phyloP scores from a whole-genome alignment of 2,329 filamentous ascomycete species.

The Rhinocladiella similis region DNA sequence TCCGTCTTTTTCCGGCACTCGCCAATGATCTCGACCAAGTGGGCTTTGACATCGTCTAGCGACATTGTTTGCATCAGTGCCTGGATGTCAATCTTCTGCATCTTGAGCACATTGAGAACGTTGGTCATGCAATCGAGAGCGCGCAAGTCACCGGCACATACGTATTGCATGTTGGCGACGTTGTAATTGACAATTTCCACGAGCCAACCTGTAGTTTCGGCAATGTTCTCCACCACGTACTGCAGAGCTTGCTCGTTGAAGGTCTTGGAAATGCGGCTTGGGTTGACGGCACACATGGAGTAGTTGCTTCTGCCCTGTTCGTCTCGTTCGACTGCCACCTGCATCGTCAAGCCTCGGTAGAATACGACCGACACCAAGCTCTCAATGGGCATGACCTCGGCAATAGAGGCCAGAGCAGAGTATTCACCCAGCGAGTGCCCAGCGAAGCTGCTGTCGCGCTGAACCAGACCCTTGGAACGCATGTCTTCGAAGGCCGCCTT shows the following conservation, averaged over 20 bases:
- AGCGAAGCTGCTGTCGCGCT: constrained; percentile 94
- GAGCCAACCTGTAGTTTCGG: constrained; percentile 91
- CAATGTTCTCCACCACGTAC: constrained; percentile 93
- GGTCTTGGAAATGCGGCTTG: constrained; percentile 94
- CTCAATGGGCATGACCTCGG: constrained; percentile 99
- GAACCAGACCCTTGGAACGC: constrained; percentile 93
- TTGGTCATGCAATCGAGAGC: constrained; percentile 68
- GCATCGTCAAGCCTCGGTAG: constrained; percentile 98
- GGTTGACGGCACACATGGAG: constrained; percentile 99
- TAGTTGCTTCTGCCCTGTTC: constrained; percentile 93
- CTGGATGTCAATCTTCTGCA: constrained; percentile 96
- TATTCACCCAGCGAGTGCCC: constrained; percentile 98
- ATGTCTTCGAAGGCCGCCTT: constrained; percentile 99
- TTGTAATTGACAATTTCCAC: constrained; percentile 98
- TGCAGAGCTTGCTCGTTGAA: constrained; percentile 98
- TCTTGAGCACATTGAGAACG: constrained; percentile 92
- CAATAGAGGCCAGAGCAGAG: constrained; percentile 90
- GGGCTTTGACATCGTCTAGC: constrained; percentile 86
- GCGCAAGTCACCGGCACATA: constrained; percentile 66
- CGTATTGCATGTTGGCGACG: constrained; percentile 70
- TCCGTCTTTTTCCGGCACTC: constrained; percentile 84
- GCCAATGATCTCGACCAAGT: constrained; percentile 86
- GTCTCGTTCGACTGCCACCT: constrained; percentile 97
- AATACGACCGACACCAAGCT: constrained; percentile 97
- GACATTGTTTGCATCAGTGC: constrained; percentile 82